Percentiles rank a stretch among this genome's conserved stretches.
phyloP scores from a whole-genome alignment of 1,139 yeast genomes.

The Kurtzmaniella quercitrusa region DNA sequence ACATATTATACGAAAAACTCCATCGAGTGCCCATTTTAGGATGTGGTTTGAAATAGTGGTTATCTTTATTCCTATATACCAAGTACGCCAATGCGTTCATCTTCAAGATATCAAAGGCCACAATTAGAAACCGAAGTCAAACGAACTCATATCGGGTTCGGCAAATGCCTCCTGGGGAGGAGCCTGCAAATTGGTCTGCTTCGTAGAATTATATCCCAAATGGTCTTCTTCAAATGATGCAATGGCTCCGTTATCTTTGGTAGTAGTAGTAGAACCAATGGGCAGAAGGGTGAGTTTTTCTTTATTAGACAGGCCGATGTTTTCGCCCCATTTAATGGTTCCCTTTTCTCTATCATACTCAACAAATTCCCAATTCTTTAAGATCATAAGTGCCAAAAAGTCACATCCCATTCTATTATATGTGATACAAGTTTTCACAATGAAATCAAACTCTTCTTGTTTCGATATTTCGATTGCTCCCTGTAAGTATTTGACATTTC shows the following conservation, averaged over 20 bases:
- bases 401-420: slow-evolving; percentile 93
- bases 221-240: background rate
- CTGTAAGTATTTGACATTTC: slow-evolving; percentile 41
- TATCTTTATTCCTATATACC: no score
- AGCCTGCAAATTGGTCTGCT: slow-evolving; percentile 22
- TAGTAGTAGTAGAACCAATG: background rate
- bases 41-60: no score
- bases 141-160: slow-evolving; percentile 81
- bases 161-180: slow-evolving; percentile 54
- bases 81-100: no score
- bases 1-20: no score
- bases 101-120: no score
- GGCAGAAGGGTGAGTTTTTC: background rate
- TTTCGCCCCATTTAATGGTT: slow-evolving; percentile 8
- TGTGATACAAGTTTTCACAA: slow-evolving; percentile 59
- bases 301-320: background rate
- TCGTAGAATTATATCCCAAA: slow-evolving; percentile 2
- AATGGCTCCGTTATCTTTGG: background rate
- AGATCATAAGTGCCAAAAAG: slow-evolving; percentile 58
- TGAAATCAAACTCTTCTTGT: slow-evolving; percentile 54
- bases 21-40: no score
- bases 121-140: slow-evolving; percentile 60
- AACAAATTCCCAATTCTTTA: slow-evolving; percentile 66
- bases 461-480: slow-evolving; percentile 48
- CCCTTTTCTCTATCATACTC: slow-evolving; percentile 13